Base-by-base conservation (phyloP, 2,329 filamentous ascomycete species). In the Monosporascus sp. region DNA sequence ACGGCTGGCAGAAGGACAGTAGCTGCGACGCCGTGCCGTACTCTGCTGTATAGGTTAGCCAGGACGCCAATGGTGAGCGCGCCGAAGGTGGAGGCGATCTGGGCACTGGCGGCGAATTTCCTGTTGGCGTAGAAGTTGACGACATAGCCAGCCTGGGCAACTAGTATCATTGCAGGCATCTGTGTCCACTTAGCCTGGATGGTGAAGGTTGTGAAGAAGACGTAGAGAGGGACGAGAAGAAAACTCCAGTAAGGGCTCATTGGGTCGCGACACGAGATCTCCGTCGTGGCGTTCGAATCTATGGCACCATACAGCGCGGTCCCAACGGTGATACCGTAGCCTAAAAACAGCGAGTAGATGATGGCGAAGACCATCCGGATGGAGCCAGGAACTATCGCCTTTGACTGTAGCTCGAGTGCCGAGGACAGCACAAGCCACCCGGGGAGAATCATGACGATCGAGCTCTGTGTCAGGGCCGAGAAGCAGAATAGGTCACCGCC, bases 161-260 rank as follows among this genome's bases (percentile, higher is more conserved):
- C 89, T 47, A 85, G 39, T 2, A 89, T 72, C 88, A 93, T 93
- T 50, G 88, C 77, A 0, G 89, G 89, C 60, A 87, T 82, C 66
- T 94, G 89, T 60, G 84, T 88, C 82, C 84, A 90, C 68, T 90
- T 90, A 39, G 87, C 89, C 61, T 92, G 88, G 66, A 92, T 92
- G 66, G 92, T 83, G 53, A 91, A 74, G 48, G 86, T 83, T 39
- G 93, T 78, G 62, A 86, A 89, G 27, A 90, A 65, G 8, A 89
- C 83, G 67, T 92, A 95, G 7, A 80, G 68, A 0, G 87, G 81
- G 0, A 93, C 90, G 64, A 90, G 91, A 31, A 86, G 73, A 71
- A 92, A 90, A 53, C 79, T 80, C 48, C 70, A 68, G 53, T 71
- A 64, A 2, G 66, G 60, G 17, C 70, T 59, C 49, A 70, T 62